phyloP scores from a whole-genome alignment of 306 rosid genomes.

The Pyrus bretschneideri region DNA sequence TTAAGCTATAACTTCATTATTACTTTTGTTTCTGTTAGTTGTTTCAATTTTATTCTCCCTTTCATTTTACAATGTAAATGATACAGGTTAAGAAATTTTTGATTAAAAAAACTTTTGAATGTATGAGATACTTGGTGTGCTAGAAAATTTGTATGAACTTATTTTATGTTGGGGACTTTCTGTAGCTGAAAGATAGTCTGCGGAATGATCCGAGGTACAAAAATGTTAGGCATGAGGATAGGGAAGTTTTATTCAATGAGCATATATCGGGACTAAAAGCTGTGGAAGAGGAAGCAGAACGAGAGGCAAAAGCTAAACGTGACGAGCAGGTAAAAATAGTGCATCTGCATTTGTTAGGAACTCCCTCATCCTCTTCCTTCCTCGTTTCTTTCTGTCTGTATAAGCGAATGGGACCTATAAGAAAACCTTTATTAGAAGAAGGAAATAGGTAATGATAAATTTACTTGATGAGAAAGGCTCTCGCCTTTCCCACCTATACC shows the following conservation, averaged over 20 bases:
- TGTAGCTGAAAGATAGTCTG: conserved; percentile 78
- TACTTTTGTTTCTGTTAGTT: not conserved
- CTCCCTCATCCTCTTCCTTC: not conserved
- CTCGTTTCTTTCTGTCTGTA: not conserved
- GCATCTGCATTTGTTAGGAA: not conserved
- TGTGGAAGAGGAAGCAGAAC: conserved; percentile 60
- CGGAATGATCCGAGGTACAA: conserved; percentile 80
- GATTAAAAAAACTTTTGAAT: not conserved
- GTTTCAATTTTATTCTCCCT: not conserved
- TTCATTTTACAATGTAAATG: not conserved
- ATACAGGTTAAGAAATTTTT: not conserved
- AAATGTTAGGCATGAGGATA: conserved; percentile 78
- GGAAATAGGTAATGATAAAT: not conserved
- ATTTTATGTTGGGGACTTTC: conserved; percentile 24
- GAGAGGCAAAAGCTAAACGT: conserved; percentile 70
- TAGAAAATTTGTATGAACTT: not conserved
- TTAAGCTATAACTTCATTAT: not conserved
- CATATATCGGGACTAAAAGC: conserved; percentile 77
- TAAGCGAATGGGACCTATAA: not conserved
- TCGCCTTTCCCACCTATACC: not conserved
- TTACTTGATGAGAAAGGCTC: not conserved
- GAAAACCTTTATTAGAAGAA: not conserved
- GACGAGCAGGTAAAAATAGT: conserved; percentile 72
- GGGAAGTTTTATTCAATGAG: conserved; percentile 71
- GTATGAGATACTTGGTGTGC: not conserved